Evolutionary conservation across 768 basidiomycete species (phyloP).

Genomic region (Rhizopogon rudus): DNA sequence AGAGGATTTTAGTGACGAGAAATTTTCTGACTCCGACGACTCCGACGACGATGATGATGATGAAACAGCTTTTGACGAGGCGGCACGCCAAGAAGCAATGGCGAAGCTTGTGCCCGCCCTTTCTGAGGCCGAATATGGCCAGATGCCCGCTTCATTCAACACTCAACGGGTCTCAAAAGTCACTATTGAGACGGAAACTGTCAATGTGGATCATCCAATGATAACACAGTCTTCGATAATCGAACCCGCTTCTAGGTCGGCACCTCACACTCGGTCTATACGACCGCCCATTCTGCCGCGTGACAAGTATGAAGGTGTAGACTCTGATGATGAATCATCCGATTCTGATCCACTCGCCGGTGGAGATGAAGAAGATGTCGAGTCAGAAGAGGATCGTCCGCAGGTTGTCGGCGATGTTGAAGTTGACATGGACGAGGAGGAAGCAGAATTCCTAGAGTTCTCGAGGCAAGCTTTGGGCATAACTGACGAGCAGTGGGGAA

Average conservation of each 20-base stretch:
- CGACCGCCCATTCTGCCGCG: slow-evolving; percentile 79
- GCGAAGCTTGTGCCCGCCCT: slow-evolving; percentile 78
- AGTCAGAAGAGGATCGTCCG: slow-evolving; percentile 78
- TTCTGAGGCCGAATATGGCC: slow-evolving; percentile 82
- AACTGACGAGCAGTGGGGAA: slow-evolving; percentile 80
- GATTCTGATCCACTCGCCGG: slow-evolving; percentile 45
- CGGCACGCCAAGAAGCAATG: slow-evolving; percentile 60
- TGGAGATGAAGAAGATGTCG: slow-evolving; percentile 42
- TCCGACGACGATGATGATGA: slow-evolving; percentile 39
- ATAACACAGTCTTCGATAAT: not conserved
- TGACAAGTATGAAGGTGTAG: slow-evolving; percentile 86
- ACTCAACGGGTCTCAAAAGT: slow-evolving; percentile 61
- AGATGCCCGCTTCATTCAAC: slow-evolving; percentile 73
- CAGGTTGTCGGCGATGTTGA: slow-evolving; percentile 82
- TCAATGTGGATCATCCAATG: slow-evolving; percentile 18
- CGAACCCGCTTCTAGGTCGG: slow-evolving; percentile 7
- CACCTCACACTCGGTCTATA: slow-evolving; percentile 39
- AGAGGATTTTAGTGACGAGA: slow-evolving; percentile 39
- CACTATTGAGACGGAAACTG: slow-evolving; percentile 38
- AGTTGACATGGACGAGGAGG: slow-evolving; percentile 88
- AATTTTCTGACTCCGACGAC: slow-evolving; percentile 38
- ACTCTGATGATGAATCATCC: slow-evolving; percentile 87
- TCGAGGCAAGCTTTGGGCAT: slow-evolving; percentile 90
- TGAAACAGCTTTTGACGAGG: slow-evolving; percentile 19
- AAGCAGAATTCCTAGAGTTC: slow-evolving; percentile 94